Conservation (phyloP, 805 yeast species). For the Kuraishia cidri region DNA sequence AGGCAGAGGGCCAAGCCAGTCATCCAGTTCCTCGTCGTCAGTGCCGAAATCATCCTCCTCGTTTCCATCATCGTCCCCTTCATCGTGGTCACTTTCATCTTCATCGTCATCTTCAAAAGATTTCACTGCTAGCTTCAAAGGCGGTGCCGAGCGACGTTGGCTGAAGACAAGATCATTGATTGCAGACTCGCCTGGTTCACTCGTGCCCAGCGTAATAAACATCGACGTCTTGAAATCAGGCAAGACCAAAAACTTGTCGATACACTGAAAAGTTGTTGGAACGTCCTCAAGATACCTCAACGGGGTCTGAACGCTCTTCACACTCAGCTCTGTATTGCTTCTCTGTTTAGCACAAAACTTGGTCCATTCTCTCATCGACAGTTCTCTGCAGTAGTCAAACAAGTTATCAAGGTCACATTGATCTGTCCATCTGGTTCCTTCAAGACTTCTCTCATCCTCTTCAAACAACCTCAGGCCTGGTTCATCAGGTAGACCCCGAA, state of each 20-base stretch:
- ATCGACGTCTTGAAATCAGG: no score
- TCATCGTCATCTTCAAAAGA: no score
- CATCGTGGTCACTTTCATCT: no score
- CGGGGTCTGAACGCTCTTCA: constrained; percentile 12
- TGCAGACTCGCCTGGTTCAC: no score
- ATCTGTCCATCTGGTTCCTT: constrained; percentile 29
- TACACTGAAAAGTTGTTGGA: constrained; percentile 21
- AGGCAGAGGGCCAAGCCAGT: background rate
- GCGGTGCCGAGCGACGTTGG: no score
- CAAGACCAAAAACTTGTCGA: constrained; percentile 10
- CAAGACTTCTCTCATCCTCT: constrained; percentile 12
- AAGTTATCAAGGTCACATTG: constrained; percentile 23
- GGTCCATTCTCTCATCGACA: constrained; percentile 13
- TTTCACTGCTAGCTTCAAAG: no score
- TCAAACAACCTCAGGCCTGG: constrained; percentile 16
- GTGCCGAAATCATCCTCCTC: background rate
- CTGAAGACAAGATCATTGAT: no score
- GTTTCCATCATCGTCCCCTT: no score
- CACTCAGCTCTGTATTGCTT: no score
- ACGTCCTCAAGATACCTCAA: constrained; percentile 12
- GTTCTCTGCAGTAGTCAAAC: constrained; percentile 17
- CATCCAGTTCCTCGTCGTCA: background rate
- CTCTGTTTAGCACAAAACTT: no score
- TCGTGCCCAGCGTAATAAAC: no score
- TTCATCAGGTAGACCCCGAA: constrained; percentile 23